phyloP scores from a whole-genome alignment of 2,329 filamentous ascomycete genomes.

The Chalaropsis ovoidea region DNA sequence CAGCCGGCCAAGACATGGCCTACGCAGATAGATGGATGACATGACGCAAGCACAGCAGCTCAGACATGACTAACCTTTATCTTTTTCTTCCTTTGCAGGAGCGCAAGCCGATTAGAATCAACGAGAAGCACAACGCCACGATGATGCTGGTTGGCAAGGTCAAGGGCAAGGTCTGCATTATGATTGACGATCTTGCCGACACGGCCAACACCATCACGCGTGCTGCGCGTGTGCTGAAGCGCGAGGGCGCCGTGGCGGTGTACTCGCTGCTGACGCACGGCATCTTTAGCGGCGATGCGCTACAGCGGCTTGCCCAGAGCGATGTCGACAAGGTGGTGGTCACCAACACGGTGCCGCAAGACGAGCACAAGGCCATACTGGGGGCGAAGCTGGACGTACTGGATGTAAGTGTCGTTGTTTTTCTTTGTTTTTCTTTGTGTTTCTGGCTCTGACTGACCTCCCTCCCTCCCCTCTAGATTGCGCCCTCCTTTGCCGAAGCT shows the following conservation, averaged over 20 bases:
- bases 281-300: conserved; percentile 88
- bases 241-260: conserved; percentile 81
- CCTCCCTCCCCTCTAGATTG: conserved; percentile 38
- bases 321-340: conserved; percentile 88
- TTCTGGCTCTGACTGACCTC: conserved; percentile 6
- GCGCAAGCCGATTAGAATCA: conserved; percentile 78
- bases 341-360: conserved; percentile 88
- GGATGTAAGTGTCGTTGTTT: conserved; percentile 39
- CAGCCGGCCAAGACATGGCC: too few species aligned
- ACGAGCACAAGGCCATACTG: conserved; percentile 59
- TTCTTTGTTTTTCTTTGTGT: conserved; percentile 6
- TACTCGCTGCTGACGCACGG: conserved; percentile 92
- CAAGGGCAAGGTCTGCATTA: conserved; percentile 67
- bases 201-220: conserved; percentile 96
- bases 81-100: conserved; percentile 47
- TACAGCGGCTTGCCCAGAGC: conserved; percentile 86
- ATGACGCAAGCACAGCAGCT: too few species aligned
- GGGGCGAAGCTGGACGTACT: conserved; percentile 88
- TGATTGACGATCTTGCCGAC: conserved; percentile 90
- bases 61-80: conserved; percentile 23
- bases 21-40: too few species aligned
- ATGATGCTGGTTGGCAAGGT: conserved; percentile 95
- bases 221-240: conserved; percentile 92
- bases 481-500: conserved; percentile 85
- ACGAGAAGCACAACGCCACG: conserved; percentile 78